These are phyloP conservation scores for Candida sanyiensis DNA, from an alignment of 805 yeast genomes.

Conservation along the genomic window DNA sequence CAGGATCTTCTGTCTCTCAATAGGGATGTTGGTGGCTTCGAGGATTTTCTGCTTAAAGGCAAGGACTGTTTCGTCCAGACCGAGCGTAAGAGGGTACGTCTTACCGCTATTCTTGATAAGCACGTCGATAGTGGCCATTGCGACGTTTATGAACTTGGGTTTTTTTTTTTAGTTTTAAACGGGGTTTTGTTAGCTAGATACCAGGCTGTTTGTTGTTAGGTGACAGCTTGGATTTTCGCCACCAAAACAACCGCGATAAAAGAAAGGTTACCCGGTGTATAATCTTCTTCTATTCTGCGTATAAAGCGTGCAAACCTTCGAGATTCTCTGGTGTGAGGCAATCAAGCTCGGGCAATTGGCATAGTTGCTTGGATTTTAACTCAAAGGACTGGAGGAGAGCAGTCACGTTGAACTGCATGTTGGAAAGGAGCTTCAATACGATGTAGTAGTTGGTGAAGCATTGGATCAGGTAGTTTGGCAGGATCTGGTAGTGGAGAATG, in stretches of 20 bases:
- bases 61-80: slow-evolving; percentile 34
- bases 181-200: too few relatives aligned
- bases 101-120: slow-evolving; percentile 66
- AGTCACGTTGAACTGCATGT: slow-evolving; percentile 7
- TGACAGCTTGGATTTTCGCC: too few relatives aligned
- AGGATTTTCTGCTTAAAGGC: slow-evolving; percentile 64
- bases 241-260: too few relatives aligned
- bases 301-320: slow-evolving; percentile 3
- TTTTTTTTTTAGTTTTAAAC: too few relatives aligned
- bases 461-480: slow-evolving; percentile 8
- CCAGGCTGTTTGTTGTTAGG: too few relatives aligned
- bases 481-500: slow-evolving; percentile 7
- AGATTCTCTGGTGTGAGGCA: neutral
- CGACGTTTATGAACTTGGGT: too few relatives aligned
- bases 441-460: slow-evolving; percentile 9
- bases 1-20: slow-evolving; percentile 82
- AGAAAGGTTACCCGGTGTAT: too few relatives aligned
- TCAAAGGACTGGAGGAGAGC: slow-evolving; percentile 7
- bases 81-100: slow-evolving; percentile 42
- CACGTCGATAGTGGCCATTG: slow-evolving; percentile 21
- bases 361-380: slow-evolving; percentile 5
- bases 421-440: slow-evolving; percentile 5
- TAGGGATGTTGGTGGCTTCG: slow-evolving; percentile 75
- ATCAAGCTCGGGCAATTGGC: slow-evolving; percentile 1
- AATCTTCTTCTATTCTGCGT: too few relatives aligned